Conservation (phyloP, 108 stramenopile species). For the Cyclotella kingstonii region DNA sequence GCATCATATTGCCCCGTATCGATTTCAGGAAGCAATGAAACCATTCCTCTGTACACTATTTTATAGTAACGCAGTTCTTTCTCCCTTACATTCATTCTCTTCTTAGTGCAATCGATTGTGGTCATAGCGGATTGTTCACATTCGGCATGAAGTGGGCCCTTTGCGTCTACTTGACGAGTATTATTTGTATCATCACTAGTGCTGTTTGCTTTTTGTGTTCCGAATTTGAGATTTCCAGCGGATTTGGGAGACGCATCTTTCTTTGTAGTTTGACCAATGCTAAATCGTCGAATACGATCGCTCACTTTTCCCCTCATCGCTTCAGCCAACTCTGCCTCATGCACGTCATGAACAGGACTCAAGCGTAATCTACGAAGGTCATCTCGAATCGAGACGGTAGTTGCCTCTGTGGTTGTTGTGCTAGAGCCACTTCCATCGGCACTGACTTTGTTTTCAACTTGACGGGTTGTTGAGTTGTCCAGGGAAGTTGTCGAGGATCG, state of each 20-base stretch:
- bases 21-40: constrained; percentile 49
- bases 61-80: constrained; percentile 58
- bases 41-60: constrained; percentile 64
- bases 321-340: neutral
- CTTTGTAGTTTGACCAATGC: neutral
- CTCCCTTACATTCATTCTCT: neutral
- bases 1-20: constrained; percentile 1
- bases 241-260: too few species aligned
- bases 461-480: neutral
- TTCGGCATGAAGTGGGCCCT: too few species aligned
- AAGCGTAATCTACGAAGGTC: constrained; percentile 5
- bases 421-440: neutral
- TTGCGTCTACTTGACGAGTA: too few species aligned
- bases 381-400: constrained; percentile 10
- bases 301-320: constrained; percentile 19
- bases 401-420: constrained; percentile 16
- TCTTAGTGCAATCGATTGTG: too few species aligned
- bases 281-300: constrained; percentile 11
- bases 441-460: neutral
- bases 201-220: too few species aligned
- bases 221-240: too few species aligned
- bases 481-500: neutral
- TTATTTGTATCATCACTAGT: neutral
- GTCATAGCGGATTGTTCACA: neutral
- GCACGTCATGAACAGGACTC: neutral